A percentile compares a stretch with the other conserved stretches of the same genome.
These are phyloP conservation scores for Geotrichum candidum DNA, from an alignment of 1,139 yeast species.

Conservation along the genomic window DNA sequence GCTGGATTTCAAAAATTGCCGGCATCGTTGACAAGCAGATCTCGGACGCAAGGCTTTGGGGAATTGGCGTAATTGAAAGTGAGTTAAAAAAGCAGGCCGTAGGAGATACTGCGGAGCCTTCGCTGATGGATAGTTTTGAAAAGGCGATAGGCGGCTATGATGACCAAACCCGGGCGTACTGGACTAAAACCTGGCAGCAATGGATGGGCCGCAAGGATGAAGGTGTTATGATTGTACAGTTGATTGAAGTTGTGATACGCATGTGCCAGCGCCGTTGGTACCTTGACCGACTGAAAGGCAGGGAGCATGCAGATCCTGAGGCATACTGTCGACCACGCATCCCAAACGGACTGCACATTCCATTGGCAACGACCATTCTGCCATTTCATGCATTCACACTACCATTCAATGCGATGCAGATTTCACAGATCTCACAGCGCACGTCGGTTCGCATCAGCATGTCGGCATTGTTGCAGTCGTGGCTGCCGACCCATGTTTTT, in stretches of 20 bases:
- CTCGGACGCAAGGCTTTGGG: slow-evolving; percentile 28
- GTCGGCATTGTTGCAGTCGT: slow-evolving; percentile 25
- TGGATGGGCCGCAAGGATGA: slow-evolving; percentile 27
- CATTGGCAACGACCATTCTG: slow-evolving; percentile 31
- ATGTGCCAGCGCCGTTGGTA: slow-evolving; percentile 32
- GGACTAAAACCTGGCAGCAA: slow-evolving; percentile 21
- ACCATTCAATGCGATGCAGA: slow-evolving; percentile 29
- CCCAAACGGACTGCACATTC: slow-evolving; percentile 30
- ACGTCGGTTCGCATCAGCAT: slow-evolving; percentile 32
- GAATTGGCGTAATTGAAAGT: slow-evolving; percentile 24
- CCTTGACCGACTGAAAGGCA: slow-evolving; percentile 23
- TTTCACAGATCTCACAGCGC: slow-evolving; percentile 29
- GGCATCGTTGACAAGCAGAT: slow-evolving; percentile 28
- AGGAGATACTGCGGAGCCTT: not conserved
- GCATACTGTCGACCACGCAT: slow-evolving; percentile 27
- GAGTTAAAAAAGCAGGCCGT: slow-evolving; percentile 5
- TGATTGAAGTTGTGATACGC: slow-evolving; percentile 28
- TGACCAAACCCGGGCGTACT: slow-evolving; percentile 18
- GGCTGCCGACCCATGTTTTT: slow-evolving; percentile 32
- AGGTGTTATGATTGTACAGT: slow-evolving; percentile 28
- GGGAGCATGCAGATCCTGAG: slow-evolving; percentile 4
- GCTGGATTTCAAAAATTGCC: slow-evolving; percentile 30
- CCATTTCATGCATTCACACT: slow-evolving; percentile 36
- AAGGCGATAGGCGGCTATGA: slow-evolving; percentile 24
- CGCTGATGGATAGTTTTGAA: not conserved